Base-by-base conservation (phyloP, 352 stramenopile species). In the Pythium periplocum region DNA sequence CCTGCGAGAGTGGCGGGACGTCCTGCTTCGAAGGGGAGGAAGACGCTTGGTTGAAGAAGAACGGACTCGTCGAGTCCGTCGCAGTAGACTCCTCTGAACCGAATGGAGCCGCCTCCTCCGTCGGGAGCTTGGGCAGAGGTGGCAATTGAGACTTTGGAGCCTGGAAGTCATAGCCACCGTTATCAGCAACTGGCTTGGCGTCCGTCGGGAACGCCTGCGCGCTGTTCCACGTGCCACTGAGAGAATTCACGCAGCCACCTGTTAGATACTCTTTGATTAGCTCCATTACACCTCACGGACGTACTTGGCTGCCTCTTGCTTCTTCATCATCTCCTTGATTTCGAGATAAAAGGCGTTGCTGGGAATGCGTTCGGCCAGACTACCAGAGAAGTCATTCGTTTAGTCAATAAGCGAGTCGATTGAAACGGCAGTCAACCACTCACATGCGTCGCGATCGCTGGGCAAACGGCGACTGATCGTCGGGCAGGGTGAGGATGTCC, bases 401-500 rank as follows among this genome's bases (percentile, higher is more conserved):
- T 6, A 56, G 35, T n/a, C 11, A 50, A 35, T 9, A n/a, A 26
- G 17, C n/a, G 38, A 17, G 30, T 17, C 2, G 30, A 45, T 54
- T 26, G 17, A 26, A 26, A 26, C 17, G 17, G 17, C 35, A 17
- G 10, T n/a, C 10, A 48, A 8, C 2, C 6, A 37, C 68, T 55
- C 61, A 85, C 78, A 87, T 77, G 54, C 58, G 54, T 32, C 75
- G 71, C 2, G 75, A 70, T n/a, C 63, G 64, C 39, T 44, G 49
- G 0, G 82, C 78, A 59, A 92, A 90, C 3, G 73, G 77, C 9
- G 82, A 92, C 45, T 81, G 69, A 3, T 90, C 78, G 6, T 67
- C 60, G 11, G 82, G 78, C 11, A 92, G 59, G 53, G 73, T 73
- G 41, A 92, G 62, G 3, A 92, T 64, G 51, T 92, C 78, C 37